phyloP scores from a whole-genome alignment of 2,329 filamentous ascomycete species.

The Rugonectria rugulosa region DNA sequence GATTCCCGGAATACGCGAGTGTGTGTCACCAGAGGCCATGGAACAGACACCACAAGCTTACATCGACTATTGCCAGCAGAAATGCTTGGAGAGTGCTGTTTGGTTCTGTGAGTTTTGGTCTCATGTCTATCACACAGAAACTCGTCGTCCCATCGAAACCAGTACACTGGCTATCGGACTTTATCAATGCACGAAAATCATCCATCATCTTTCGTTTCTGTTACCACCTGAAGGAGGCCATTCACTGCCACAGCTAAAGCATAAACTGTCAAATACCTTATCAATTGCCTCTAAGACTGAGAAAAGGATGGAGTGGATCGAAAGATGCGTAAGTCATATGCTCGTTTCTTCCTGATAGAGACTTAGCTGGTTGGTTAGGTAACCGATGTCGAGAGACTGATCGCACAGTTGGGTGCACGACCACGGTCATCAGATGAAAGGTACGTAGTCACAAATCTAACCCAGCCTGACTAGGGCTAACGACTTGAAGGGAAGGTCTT shows the following conservation, averaged over 20 bases:
- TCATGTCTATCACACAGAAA: slow-evolving; percentile 21
- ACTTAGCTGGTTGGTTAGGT: slow-evolving; percentile 11
- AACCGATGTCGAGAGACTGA: slow-evolving; percentile 20
- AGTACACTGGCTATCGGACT: slow-evolving; percentile 15
- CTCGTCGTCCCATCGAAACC: slow-evolving; percentile 19
- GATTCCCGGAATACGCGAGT: slow-evolving; percentile 36
- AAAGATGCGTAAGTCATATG: slow-evolving; percentile 22
- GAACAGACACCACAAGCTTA: slow-evolving; percentile 22
- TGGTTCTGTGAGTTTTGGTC: slow-evolving; percentile 25
- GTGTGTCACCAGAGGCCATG: slow-evolving; percentile 22
- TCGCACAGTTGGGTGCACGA: slow-evolving; percentile 16
- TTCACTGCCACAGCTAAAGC: slow-evolving; percentile 14
- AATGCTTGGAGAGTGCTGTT: slow-evolving; percentile 19
- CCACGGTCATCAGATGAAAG: neutral
- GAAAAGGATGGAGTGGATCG: slow-evolving; percentile 11
- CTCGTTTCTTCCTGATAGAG: rapidly evolving
- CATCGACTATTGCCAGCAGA: slow-evolving; percentile 28
- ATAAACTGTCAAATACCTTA: slow-evolving; percentile 20
- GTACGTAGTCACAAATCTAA: slow-evolving; percentile 1
- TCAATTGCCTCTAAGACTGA: neutral
- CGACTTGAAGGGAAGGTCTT: neutral
- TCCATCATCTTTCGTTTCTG: slow-evolving; percentile 18
- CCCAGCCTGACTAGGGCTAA: neutral
- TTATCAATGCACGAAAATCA: slow-evolving; percentile 31
- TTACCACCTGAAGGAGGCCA: slow-evolving; percentile 18